Conservation (phyloP, 352 stramenopile species). For the Albugo laibachii region DNA sequence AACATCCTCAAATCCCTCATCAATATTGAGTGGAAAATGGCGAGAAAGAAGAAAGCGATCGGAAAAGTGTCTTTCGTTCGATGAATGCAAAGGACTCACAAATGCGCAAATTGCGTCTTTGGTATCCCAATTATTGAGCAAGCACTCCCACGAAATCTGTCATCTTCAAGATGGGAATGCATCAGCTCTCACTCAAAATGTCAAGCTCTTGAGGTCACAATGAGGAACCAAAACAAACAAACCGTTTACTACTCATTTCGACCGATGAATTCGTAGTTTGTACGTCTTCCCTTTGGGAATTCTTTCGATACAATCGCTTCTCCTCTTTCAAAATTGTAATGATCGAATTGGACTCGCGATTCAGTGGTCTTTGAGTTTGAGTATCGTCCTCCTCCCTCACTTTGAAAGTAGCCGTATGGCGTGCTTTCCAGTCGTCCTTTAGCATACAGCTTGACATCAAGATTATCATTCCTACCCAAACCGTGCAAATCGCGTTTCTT, state of each 20-base stretch:
- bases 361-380: constrained; percentile 18
- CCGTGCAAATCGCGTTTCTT: background rate
- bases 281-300: constrained; percentile 40
- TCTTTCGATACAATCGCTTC: constrained; percentile 21
- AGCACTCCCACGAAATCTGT: constrained; percentile 65
- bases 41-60: too few relatives aligned
- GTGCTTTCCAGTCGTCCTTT: constrained; percentile 58
- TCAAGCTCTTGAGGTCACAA: constrained; percentile 23
- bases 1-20: too few relatives aligned
- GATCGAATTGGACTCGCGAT: constrained; percentile 46
- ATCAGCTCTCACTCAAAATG: constrained; percentile 60
- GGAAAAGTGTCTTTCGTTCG: too few relatives aligned
- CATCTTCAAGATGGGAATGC: constrained; percentile 63
- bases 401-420: constrained; percentile 68
- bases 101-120: constrained; percentile 39
- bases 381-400: constrained; percentile 30
- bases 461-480: constrained; percentile 30
- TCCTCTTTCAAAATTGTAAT: constrained; percentile 43
- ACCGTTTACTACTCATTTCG: too few relatives aligned
- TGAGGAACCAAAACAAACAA: constrained; percentile 28
- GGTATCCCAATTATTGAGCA: constrained; percentile 48
- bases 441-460: constrained; percentile 57
- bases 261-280: background rate
- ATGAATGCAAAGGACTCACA: constrained; percentile 18
- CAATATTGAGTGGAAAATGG: too few relatives aligned